A percentile compares a stretch with the other conserved stretches of the same genome.
phyloP scores from a whole-genome alignment of 257 asterid species.

The Solanum ossicruentum region DNA sequence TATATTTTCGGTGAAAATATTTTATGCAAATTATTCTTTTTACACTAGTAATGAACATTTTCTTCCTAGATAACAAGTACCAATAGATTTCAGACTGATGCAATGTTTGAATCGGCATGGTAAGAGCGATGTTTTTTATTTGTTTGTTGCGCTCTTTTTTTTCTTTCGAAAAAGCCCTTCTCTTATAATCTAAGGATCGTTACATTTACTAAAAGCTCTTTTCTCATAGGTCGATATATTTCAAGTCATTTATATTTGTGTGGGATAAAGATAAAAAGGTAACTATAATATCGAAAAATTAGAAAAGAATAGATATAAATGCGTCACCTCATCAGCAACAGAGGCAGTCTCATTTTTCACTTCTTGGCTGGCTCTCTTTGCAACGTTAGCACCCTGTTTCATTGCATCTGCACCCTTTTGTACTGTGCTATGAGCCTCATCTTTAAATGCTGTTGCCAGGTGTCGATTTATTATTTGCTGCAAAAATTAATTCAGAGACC shows the following conservation, averaged over 20 bases:
- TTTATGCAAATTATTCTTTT: no score
- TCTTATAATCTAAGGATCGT: no score
- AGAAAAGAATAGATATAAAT: not conserved
- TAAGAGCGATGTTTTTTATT: no score
- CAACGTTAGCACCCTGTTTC: not conserved
- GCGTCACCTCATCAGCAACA: not conserved
- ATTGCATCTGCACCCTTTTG: not conserved
- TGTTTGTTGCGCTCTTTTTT: no score
- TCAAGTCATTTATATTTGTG: not conserved
- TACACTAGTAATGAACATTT: no score
- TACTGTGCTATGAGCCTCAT: not conserved
- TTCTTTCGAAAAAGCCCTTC: no score
- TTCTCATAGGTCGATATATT: not conserved
- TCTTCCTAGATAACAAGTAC: no score
- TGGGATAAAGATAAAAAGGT: not conserved
- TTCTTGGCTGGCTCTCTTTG: not conserved
- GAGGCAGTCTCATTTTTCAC: constrained; percentile 1
- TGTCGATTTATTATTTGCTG: not conserved
- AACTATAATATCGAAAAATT: not conserved
- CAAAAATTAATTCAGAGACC: not conserved
- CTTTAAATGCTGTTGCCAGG: not conserved
- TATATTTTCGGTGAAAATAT: no score
- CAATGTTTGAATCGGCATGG: no score
- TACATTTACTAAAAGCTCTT: not conserved
- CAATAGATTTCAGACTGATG: no score